Percentiles rank a stretch among this genome's conserved stretches.
phyloP scores from a whole-genome alignment of 371 early-diverging fungal genomes.

The Nosema granulosis region DNA sequence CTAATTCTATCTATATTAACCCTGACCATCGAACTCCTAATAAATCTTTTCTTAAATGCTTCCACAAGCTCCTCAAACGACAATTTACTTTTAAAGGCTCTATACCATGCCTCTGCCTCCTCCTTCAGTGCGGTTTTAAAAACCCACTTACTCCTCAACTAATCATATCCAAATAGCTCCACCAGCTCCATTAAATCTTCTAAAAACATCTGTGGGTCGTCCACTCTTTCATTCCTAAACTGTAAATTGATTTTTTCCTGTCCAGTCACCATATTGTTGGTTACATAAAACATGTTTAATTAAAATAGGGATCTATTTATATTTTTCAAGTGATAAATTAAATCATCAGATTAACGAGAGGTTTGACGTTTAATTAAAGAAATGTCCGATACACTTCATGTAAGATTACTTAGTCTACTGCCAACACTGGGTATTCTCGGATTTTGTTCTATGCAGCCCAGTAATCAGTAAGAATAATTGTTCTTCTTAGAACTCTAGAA shows the following conservation, averaged over 20 bases:
- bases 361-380: too few species aligned
- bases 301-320: too few species aligned
- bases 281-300: neutral
- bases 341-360: too few species aligned
- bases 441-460: too few species aligned
- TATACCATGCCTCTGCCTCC: neutral
- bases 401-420: too few species aligned
- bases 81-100: neutral
- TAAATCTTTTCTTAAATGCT: constrained; percentile 1
- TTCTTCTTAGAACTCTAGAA: too few species aligned
- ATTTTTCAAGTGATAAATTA: too few species aligned
- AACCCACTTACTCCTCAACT: neutral
- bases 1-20: neutral
- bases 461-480: too few species aligned
- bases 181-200: constrained; percentile 8
- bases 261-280: neutral
- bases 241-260: neutral
- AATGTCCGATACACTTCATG: too few species aligned
- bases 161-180: neutral
- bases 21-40: neutral
- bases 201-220: constrained; percentile 5
- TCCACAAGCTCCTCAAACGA: neutral
- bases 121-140: constrained; percentile 9
- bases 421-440: too few species aligned
- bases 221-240: constrained; percentile 3